phyloP scores from a whole-genome alignment of 768 basidiomycete genomes.

The Floccularia luteovirens region DNA sequence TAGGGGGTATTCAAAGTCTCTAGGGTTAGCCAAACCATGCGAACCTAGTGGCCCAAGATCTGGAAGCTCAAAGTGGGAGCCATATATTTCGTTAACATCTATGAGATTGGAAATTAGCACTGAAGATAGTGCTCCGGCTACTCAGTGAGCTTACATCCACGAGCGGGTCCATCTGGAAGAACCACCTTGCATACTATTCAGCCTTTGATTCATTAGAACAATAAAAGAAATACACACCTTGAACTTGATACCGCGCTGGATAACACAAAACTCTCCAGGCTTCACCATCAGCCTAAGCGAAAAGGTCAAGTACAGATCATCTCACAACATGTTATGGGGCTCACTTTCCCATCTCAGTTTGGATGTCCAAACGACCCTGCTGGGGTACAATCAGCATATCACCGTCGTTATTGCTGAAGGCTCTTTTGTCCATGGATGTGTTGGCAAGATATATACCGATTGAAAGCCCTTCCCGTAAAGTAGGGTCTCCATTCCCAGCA shows the following conservation, averaged over 20 bases:
- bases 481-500: constrained; percentile 56
- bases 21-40: constrained; percentile 56
- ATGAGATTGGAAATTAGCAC: no score
- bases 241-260: constrained; percentile 62
- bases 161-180: constrained; percentile 51
- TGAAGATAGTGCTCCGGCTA: no score
- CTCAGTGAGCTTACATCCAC: constrained; percentile 48
- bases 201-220: no score
- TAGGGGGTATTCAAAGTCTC: constrained; percentile 58
- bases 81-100: constrained; percentile 61
- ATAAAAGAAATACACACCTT: no score
- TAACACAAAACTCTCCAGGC: constrained; percentile 57
- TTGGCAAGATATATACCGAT: constrained; percentile 58
- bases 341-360: constrained; percentile 62
- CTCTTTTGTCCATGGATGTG: constrained; percentile 49
- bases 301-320: no score
- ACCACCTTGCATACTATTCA: no score
- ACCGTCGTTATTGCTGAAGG: constrained; percentile 57
- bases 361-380: constrained; percentile 57
- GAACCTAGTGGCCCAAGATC: constrained; percentile 61
- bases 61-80: constrained; percentile 54
- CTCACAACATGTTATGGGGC: constrained; percentile 8
- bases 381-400: constrained; percentile 64
- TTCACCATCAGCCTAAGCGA: constrained; percentile 56
- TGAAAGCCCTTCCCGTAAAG: constrained; percentile 55